These are phyloP conservation scores for Serendipita vermifera DNA, from an alignment of 768 basidiomycete genomes.

Conservation along the genomic window DNA sequence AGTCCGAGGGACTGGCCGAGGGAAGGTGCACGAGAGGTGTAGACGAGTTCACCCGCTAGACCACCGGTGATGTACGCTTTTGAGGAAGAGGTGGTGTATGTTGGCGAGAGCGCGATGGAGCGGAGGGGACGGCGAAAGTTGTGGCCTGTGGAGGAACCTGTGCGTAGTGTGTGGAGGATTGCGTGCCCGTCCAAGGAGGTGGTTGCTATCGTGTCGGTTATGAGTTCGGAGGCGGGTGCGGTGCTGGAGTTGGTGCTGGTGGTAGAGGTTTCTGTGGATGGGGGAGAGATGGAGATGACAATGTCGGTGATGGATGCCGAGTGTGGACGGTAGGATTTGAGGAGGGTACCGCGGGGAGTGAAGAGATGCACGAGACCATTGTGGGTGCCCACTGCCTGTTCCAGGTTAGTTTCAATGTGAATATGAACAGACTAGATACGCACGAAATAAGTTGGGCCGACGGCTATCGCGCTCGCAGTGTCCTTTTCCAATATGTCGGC, in stretches of 20 bases:
- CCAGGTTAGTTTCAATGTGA: conserved; percentile 2
- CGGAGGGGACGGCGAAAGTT: conserved; percentile 89
- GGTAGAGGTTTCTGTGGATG: background rate
- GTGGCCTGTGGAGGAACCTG: conserved; percentile 68
- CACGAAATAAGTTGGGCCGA: conserved; percentile 65
- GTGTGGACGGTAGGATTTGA: conserved; percentile 87
- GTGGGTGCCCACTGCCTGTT: conserved; percentile 82
- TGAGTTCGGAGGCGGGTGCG: conserved; percentile 26
- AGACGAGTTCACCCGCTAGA: conserved; percentile 70
- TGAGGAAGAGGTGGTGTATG: conserved; percentile 64
- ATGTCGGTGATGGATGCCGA: conserved; percentile 78
- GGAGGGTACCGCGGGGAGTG: conserved; percentile 59
- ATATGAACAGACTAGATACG: conserved; percentile 18
- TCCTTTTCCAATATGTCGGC: conserved; percentile 79
- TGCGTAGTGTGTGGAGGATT: conserved; percentile 68
- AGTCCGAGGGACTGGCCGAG: conserved; percentile 30
- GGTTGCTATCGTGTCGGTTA: conserved; percentile 2
- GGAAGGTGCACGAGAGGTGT: conserved; percentile 96
- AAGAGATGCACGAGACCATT: conserved; percentile 83
- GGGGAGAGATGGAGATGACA: conserved; percentile 44
- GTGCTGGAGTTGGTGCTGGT: background rate
- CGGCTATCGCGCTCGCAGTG: conserved; percentile 68
- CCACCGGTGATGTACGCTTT: conserved; percentile 85
- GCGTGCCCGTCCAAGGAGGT: conserved; percentile 49
- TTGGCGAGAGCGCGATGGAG: conserved; percentile 79